phyloP scores from a whole-genome alignment of 225 moss, liverwort and hornwort genomes.

The Ulota crispa region DNA sequence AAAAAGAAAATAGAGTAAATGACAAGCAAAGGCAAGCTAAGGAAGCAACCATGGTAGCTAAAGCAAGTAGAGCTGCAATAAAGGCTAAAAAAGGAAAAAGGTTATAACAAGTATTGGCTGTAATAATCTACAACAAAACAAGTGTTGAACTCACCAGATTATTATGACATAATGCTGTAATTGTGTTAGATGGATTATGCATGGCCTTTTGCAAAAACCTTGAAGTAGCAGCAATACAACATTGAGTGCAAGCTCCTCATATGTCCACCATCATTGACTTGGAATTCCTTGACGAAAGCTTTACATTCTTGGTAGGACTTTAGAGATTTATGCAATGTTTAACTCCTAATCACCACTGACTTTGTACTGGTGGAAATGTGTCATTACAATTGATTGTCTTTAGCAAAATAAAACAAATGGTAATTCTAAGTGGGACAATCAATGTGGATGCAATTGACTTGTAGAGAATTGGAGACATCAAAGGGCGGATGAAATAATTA shows the following conservation, averaged over 20 bases:
- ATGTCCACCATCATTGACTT: background rate
- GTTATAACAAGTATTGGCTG: background rate
- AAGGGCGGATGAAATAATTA: too few species aligned
- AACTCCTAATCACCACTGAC: too few species aligned
- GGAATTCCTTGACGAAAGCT: background rate
- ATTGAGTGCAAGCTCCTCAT: background rate
- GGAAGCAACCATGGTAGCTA: background rate
- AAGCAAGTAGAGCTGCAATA: background rate
- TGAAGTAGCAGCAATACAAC: background rate
- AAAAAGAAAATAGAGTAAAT: constrained; percentile 13
- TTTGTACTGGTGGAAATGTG: too few species aligned
- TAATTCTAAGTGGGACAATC: too few species aligned
- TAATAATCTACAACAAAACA: background rate
- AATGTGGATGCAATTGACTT: too few species aligned
- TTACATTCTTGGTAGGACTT: too few species aligned
- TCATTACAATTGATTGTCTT: too few species aligned
- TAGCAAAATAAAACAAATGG: too few species aligned
- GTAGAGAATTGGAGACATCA: too few species aligned
- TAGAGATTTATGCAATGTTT: too few species aligned
- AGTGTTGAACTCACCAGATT: background rate
- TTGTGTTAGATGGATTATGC: background rate
- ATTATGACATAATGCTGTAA: background rate
- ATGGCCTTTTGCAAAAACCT: background rate
- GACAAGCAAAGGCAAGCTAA: background rate
- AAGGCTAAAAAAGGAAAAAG: background rate